A percentile compares a stretch with the other conserved stretches of the same genome.
Conservation (phyloP, 2,329 filamentous ascomycete genomes). For the Podosphaera xanthii region DNA sequence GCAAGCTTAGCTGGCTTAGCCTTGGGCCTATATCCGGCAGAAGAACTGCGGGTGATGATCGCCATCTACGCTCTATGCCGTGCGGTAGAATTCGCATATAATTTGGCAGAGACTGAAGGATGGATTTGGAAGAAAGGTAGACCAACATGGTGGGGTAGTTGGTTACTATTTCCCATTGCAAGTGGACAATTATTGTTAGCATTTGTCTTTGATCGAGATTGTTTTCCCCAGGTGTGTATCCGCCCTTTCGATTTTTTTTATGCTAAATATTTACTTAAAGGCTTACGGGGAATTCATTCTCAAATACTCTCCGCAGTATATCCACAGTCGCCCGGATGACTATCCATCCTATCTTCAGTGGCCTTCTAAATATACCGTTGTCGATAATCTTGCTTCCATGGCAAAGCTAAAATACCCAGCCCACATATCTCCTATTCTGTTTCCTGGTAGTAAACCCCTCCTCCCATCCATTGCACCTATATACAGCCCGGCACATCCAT, state of each 20-base stretch:
- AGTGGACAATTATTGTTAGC: slow-evolving; percentile 58
- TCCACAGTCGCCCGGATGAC: slow-evolving; percentile 46
- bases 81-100: slow-evolving; percentile 71
- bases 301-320: slow-evolving; percentile 52
- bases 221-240: slow-evolving; percentile 31
- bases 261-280: slow-evolving; percentile 3
- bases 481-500: slow-evolving; percentile 64
- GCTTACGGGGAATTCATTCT: slow-evolving; percentile 42
- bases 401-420: slow-evolving; percentile 66
- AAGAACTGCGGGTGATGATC: slow-evolving; percentile 53
- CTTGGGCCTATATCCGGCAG: slow-evolving; percentile 48
- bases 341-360: slow-evolving; percentile 46
- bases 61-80: slow-evolving; percentile 65
- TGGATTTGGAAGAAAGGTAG: slow-evolving; percentile 40
- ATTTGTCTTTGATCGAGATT: slow-evolving; percentile 54
- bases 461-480: slow-evolving; percentile 50
- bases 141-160: slow-evolving; percentile 70
- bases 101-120: slow-evolving; percentile 53
- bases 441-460: slow-evolving; percentile 47
- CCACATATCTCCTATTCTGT: slow-evolving; percentile 69
- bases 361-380: slow-evolving; percentile 53
- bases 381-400: slow-evolving; percentile 64
- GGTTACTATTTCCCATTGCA: slow-evolving; percentile 56
- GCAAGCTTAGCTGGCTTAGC: slow-evolving; percentile 70
- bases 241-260: neutral